Evolutionary conservation across 202 grass and related monocot genomes (phyloP).

Genomic region (Musa balbisiana): DNA sequence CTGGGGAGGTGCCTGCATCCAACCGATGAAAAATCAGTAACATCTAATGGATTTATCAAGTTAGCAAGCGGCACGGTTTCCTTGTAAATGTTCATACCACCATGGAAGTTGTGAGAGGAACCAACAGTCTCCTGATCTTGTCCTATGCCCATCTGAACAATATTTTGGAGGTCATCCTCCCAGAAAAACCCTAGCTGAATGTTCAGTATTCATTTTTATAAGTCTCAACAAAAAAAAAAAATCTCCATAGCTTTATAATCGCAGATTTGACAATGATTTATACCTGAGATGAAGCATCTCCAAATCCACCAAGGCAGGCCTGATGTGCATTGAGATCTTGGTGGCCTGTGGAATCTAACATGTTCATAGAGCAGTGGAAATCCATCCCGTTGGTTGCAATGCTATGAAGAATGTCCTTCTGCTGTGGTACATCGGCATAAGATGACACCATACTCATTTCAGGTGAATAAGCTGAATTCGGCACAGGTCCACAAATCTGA

Average conservation of each 20-base stretch:
- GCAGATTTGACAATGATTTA: neutral
- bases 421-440: conserved; percentile 47
- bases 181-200: conserved; percentile 69
- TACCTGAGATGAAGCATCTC: conserved; percentile 69
- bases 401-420: conserved; percentile 50
- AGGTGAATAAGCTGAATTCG: conserved; percentile 61
- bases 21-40: conserved; percentile 13
- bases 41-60: neutral
- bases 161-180: conserved; percentile 84
- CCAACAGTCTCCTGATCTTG: conserved; percentile 68
- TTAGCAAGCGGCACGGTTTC: neutral
- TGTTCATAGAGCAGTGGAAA: conserved; percentile 52
- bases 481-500: conserved; percentile 44
- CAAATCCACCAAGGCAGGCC: conserved; percentile 49
- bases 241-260: neutral
- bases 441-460: conserved; percentile 52
- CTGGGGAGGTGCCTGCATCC: conserved; percentile 55
- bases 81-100: conserved; percentile 26
- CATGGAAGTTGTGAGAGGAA: conserved; percentile 68
- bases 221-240: neutral
- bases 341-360: conserved; percentile 32
- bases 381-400: conserved; percentile 41
- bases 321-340: conserved; percentile 33
- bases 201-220: neutral
- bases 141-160: conserved; percentile 83